Percentiles rank a stretch among this genome's conserved stretches.
Evolutionary conservation across 2,329 filamentous ascomycete genomes (phyloP).

Genomic region (Colletotrichum siamense): DNA sequence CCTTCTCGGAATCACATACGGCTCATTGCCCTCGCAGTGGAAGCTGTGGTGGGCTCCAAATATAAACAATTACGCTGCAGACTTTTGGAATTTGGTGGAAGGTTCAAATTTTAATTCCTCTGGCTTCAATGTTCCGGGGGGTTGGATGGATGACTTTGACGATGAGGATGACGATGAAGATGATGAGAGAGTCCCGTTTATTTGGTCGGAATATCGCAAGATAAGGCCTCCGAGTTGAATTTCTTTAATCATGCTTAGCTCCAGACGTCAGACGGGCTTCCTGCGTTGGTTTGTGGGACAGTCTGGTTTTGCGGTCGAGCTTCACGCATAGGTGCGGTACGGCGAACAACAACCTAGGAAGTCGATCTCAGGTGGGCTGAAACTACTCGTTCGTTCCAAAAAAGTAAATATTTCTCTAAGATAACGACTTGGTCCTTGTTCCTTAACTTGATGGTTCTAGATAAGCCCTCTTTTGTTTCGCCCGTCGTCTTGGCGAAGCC

Average conservation of each 20-base stretch:
- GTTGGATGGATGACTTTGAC: neutral
- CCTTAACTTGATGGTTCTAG: too few species aligned
- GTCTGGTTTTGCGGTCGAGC: too few species aligned
- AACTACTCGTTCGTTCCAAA: fast-evolving
- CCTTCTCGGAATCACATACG: neutral
- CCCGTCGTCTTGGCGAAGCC: too few species aligned
- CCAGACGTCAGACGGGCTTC: too few species aligned
- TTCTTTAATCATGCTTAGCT: too few species aligned
- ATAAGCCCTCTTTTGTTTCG: too few species aligned
- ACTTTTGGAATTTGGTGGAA: neutral
- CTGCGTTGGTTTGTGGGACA: too few species aligned
- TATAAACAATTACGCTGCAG: neutral
- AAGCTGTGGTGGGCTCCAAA: neutral
- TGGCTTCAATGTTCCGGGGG: neutral
- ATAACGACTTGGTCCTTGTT: too few species aligned
- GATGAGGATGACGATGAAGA: fast-evolving
- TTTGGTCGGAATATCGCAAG: slow-evolving; percentile 11
- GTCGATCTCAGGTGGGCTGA: too few species aligned
- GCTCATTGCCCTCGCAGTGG: neutral
- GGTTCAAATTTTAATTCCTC: neutral
- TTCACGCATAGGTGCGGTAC: too few species aligned
- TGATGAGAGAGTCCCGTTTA: neutral
- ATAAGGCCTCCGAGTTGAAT: neutral
- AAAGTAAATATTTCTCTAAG: too few species aligned
- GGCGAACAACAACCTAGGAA: too few species aligned